Evolutionary conservation across 108 stramenopile genomes (phyloP).

Genomic region (Nitzschia palea): DNA sequence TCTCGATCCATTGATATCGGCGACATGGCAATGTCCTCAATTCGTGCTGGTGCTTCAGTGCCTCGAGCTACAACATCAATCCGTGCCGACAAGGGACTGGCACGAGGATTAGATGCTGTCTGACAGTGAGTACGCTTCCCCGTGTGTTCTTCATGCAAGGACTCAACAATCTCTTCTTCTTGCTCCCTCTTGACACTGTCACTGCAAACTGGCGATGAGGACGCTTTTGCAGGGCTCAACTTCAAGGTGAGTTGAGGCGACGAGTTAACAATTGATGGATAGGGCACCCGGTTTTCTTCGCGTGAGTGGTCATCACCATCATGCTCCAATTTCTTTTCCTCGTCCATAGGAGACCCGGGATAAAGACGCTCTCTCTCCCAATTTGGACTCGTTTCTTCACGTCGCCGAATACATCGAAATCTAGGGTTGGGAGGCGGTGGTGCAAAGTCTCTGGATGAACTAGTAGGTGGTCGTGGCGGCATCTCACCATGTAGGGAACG

Average conservation of each 20-base stretch:
- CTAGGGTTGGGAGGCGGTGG: not conserved
- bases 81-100: not conserved
- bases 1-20: constrained; percentile 45
- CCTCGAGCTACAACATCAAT: not conserved
- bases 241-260: not conserved
- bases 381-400: not conserved
- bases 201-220: too few species aligned
- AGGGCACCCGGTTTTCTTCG: constrained; percentile 1
- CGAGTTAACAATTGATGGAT: not conserved
- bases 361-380: not conserved
- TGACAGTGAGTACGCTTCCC: not conserved
- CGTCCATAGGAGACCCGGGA: constrained; percentile 7
- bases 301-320: not conserved
- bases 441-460: not conserved
- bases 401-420: not conserved
- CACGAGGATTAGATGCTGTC: not conserved
- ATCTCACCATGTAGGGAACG: not conserved
- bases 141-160: not conserved
- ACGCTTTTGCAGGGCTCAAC: not conserved
- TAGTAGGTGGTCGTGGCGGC: not conserved
- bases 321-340: constrained; percentile 17
- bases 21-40: constrained; percentile 45
- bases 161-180: not conserved
- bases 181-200: not conserved
- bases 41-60: not conserved